Base-by-base conservation (phyloP, 2,329 filamentous ascomycete species). In the Ciborinia camelliae region DNA sequence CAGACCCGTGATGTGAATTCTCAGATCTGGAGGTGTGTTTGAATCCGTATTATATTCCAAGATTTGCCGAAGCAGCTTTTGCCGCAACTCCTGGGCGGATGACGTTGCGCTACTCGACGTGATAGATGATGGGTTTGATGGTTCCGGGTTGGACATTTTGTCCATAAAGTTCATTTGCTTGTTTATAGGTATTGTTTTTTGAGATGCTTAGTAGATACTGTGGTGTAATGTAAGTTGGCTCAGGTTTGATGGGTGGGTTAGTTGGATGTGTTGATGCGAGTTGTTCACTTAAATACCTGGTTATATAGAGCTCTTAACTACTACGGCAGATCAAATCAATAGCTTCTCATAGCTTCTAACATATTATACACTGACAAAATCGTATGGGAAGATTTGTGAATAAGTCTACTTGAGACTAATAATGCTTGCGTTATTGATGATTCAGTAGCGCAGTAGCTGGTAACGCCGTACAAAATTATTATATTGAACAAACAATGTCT, bases 1-100 rank as follows among this genome's bases (percentile, higher is more conserved):
- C 18, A 64, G 62, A 23, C 62, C 62, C 28, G 62, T 59, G 14
- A 64, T 37, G 10, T 64, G 45, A 28, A 64, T 35, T 35, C 35
- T 64, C 28, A 59, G 43, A 23, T 59, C 32, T 2, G 15, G 7
- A 10, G 53, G 62, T 18, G 45, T 64, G 8, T 59, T 20, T 12
- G 1, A n/a, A n/a, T 59, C 26, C 5, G 35, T 32, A 15, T 64
- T 64, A 15, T 37, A 64, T 28, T 59, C 41, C 7, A 26, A 41
- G 26, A 64, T 59, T 14, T 51, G 32, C 23, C 26, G 20, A 15
- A 64, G 43, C 9, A 64, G 20, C 8, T 23, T 35, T 23, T 59
- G 43, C 12, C 45, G 35, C 15, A 28, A 39, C 7, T 43, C n/a
- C 43, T 30, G 20, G 14, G 43, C 52, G 6, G 41, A 35, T 59